Evolutionary conservation across 2,329 filamentous ascomycete genomes (phyloP), one percentile per base, ranked within the genome.

Genomic region (Calonectria pseudoturangicola): DNA sequence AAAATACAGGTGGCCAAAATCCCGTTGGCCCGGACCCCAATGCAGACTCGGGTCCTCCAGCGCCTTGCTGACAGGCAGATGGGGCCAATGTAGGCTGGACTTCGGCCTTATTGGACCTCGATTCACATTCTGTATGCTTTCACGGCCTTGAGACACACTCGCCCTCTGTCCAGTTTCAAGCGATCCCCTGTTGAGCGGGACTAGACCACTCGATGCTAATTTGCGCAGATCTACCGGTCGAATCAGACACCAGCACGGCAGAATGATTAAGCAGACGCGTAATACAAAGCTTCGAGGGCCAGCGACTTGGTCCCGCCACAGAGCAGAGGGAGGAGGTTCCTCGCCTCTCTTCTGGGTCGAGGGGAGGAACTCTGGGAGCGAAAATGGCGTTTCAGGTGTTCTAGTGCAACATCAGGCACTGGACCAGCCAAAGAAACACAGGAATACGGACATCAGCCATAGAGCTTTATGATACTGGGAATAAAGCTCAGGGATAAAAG

Each of bases 11-110:
- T 27, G 70, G 73, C 21, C 66, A 65, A 50, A 63, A 72, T n/a
- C 60, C 74, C 4, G 67, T 74, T 47, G 71, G 74, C 16, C 72
- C 73, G 21, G 75, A 73, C 18, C 66, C 77, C 54, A 75, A 74
- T 39, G 73, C 73, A n/a, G 75, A 74, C 16, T 69, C 77, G 54
- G 76, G 75, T n/a, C 74, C 73, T 5, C 56, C 64, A n/a, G 75
- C 76, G 28, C 75, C 77, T 13, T 79, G 74, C 74, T 81, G 75
- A 81, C 70, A 73, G 50, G 54, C 66, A 67, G 47, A 63, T 33
- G 69, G 66, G 47, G 62, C 54, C 71, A 43, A 62, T 68, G 56
- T 41, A 39, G 65, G 68, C 39, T 71, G 71, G 72, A 58, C 47
- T 33, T 51, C 51, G 60, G 56, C 58, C 56, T 65, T 51, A 15